These are phyloP conservation scores for Chrysopogon serrulatus DNA, from an alignment of 176 grass and related monocot genomes.

Conservation along the genomic window DNA sequence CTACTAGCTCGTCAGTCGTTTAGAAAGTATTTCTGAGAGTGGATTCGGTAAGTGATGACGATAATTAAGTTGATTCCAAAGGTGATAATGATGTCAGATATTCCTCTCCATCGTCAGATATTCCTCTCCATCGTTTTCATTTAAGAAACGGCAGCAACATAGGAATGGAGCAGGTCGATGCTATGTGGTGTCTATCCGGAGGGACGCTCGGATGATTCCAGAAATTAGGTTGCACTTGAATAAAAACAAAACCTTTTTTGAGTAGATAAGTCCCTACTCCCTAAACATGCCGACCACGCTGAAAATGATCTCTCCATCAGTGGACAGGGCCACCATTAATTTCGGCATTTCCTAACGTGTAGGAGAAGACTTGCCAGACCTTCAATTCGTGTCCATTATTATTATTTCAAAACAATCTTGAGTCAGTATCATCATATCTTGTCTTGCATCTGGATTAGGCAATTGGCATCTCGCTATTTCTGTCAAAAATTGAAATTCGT, in stretches of 20 bases:
- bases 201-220: no score
- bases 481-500: neutral
- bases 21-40: neutral
- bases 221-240: no score
- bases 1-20: neutral
- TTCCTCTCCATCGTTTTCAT: neutral
- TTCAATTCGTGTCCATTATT: neutral
- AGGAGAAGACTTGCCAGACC: neutral
- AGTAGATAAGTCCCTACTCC: neutral
- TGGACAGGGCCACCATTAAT: neutral
- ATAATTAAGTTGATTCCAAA: neutral
- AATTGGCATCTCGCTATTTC: no score
- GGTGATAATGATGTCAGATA: neutral
- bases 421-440: neutral
- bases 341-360: neutral
- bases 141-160: no score
- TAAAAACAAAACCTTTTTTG: no score
- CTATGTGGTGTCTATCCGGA: no score
- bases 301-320: slow-evolving; percentile 4
- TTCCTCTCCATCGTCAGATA: no score
- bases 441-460: neutral
- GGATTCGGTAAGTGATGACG: neutral
- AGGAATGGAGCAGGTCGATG: neutral
- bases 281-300: neutral
- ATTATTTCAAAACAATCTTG: neutral